Conservation (phyloP, 306 rosid species). For the Fagus sylvatica region DNA sequence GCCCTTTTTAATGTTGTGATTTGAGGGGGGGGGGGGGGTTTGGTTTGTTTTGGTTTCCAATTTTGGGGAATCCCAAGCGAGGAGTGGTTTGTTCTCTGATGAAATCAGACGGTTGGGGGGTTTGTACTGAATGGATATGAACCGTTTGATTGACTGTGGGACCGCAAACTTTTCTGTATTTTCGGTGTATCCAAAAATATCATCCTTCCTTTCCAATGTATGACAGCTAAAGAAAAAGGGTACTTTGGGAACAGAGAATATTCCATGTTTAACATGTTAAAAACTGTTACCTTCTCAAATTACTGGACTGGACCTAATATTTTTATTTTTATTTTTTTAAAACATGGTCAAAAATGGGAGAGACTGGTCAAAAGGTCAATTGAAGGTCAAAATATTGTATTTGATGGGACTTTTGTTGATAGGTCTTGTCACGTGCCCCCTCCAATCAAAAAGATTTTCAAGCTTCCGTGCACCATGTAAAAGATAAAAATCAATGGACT, state of each 20-base stretch:
- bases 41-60: no score
- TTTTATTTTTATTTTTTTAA: background rate
- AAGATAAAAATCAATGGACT: no score
- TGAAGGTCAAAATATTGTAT: constrained; percentile 16
- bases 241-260: background rate
- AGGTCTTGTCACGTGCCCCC: constrained; percentile 8
- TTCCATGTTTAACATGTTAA: background rate
- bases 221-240: background rate
- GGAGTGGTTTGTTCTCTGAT: no score
- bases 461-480: background rate
- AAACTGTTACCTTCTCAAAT: no score
- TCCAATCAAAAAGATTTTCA: background rate
- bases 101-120: no score
- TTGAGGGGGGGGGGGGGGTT: no score
- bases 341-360: no score
- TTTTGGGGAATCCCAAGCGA: no score
- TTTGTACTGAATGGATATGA: no score
- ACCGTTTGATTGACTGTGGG: background rate
- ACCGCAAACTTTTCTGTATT: background rate
- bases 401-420: background rate
- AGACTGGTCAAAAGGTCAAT: constrained; percentile 13
- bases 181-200: background rate
- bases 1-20: no score
- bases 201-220: no score
- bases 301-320: background rate